Conservation (phyloP, 345 rosid genomes). For the Erysimum cheiranthoides region DNA sequence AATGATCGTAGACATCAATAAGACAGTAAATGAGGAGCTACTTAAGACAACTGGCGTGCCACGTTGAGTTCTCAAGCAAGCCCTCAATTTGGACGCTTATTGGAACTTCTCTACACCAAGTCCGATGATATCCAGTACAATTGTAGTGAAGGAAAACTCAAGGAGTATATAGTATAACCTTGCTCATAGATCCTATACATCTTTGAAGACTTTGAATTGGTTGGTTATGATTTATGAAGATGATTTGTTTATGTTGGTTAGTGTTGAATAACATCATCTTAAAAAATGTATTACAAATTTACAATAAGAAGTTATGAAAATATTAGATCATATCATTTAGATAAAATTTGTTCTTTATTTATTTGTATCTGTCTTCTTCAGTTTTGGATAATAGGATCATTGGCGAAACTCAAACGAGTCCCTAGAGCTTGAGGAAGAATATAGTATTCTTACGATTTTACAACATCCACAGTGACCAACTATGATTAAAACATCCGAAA, state of each 20-base stretch:
- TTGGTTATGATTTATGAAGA: not conserved
- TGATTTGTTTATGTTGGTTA: not conserved
- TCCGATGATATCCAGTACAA: conserved; percentile 22
- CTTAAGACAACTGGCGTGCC: not conserved
- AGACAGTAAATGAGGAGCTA: conserved; percentile 26
- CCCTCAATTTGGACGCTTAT: not conserved
- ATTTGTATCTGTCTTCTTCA: too few relatives aligned
- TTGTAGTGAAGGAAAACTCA: conserved; percentile 18
- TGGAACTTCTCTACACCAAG: not conserved
- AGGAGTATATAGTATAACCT: conserved; percentile 22
- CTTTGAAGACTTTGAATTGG: not conserved
- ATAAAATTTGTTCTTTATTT: too few relatives aligned
- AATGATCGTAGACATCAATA: conserved; percentile 3
- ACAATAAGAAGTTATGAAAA: not conserved
- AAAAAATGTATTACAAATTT: too few relatives aligned
- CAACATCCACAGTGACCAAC: too few relatives aligned
- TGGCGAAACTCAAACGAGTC: too few relatives aligned
- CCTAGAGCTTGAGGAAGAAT: too few relatives aligned
- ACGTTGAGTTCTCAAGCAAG: conserved; percentile 20
- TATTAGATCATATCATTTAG: not conserved
- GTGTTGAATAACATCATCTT: not conserved
- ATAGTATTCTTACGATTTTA: too few relatives aligned
- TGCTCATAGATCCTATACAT: conserved; percentile 16
- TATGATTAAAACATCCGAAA: too few relatives aligned
- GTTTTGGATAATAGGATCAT: too few relatives aligned